A percentile compares a stretch with the other conserved stretches of the same genome.
Conservation (phyloP, 2,329 filamentous ascomycete species). For the Daldinia sp. region DNA sequence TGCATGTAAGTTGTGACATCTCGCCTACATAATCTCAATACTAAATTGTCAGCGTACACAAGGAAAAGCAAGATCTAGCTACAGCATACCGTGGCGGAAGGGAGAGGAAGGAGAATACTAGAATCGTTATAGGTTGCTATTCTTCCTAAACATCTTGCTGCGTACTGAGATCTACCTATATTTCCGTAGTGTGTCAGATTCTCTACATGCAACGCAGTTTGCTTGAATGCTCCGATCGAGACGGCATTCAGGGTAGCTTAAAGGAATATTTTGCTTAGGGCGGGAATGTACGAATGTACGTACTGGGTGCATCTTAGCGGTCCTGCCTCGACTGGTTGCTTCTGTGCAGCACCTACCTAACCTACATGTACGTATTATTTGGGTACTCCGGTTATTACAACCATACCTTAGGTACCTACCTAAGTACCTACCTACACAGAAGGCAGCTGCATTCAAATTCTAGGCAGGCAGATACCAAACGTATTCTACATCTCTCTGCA, state of each 20-base stretch:
- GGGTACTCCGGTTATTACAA: no score
- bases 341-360: neutral
- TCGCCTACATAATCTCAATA: neutral
- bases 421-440: neutral
- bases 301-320: neutral
- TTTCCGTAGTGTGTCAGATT: neutral
- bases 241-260: neutral
- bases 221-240: neutral
- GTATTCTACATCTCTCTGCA: neutral
- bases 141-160: neutral
- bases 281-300: neutral
- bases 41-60: neutral
- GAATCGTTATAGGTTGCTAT: neutral
- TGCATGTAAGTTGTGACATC: neutral
- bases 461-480: neutral
- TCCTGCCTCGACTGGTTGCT: slow-evolving; percentile 4
- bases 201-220: neutral
- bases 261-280: neutral
- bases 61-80: neutral
- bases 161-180: neutral
- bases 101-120: neutral
- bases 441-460: neutral
- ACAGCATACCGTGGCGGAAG: neutral
- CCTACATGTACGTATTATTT: neutral
- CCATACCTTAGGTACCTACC: no score